Evolutionary conservation across 805 yeast genomes (phyloP).

Genomic region (Candida berthetii): DNA sequence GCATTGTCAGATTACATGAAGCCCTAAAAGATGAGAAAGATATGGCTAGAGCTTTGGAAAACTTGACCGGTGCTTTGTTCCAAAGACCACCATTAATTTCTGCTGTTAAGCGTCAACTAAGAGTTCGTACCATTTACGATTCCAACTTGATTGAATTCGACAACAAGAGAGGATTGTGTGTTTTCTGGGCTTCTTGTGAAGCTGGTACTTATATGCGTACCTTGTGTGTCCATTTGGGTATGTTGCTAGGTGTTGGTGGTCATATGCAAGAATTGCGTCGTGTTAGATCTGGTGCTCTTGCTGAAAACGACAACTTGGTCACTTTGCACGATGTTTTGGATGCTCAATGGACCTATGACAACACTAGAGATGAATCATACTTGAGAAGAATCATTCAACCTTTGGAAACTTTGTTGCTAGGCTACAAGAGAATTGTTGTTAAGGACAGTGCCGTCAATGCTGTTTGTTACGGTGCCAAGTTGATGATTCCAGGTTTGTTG

Average conservation of each 20-base stretch:
- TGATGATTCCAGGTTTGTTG: conserved; percentile 97
- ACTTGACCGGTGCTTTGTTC: conserved; percentile 96
- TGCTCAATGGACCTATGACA: conserved; percentile 97
- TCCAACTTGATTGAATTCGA: conserved; percentile 94
- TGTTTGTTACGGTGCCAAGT: conserved; percentile 97
- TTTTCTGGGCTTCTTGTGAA: conserved; percentile 99
- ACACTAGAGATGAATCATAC: conserved; percentile 94
- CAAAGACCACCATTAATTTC: conserved; percentile 99
- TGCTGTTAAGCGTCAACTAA: conserved; percentile 97
- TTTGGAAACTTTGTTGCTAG: conserved; percentile 85
- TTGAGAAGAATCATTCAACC: conserved; percentile 93
- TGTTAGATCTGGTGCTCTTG: conserved; percentile 95
- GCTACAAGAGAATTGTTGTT: conserved; percentile 95
- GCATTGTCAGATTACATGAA: conserved; percentile 94
- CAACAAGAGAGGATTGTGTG: conserved; percentile 94
- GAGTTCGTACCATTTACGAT: conserved; percentile 97
- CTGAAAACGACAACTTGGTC: conserved; percentile 86
- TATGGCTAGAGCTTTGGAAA: conserved; percentile 81
- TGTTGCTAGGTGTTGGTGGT: conserved; percentile 98
- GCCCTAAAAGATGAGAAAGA: conserved; percentile 87
- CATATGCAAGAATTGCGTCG: conserved; percentile 99
- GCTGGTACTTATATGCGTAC: conserved; percentile 99
- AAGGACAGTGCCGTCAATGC: conserved; percentile 95
- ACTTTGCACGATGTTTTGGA: conserved; percentile 96
- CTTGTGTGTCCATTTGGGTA: conserved; percentile 96